phyloP scores from a whole-genome alignment of 257 asterid species.

The Solanum virginianum region DNA sequence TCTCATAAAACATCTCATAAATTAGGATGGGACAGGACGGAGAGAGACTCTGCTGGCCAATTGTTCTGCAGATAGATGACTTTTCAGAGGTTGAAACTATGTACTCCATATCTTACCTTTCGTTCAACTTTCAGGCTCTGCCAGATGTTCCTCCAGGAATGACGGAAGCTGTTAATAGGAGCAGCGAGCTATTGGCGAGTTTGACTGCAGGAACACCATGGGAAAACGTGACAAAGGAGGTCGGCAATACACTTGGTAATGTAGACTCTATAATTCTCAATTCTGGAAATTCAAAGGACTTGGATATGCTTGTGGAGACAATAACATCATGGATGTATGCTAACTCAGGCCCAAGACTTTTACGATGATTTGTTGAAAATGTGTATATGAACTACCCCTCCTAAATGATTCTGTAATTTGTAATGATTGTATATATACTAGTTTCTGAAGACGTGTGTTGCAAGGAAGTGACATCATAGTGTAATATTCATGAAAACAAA shows the following conservation, averaged over 20 bases:
- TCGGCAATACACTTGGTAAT: slow-evolving; percentile 40
- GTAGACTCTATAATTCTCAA: slow-evolving; percentile 43
- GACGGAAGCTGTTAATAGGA: slow-evolving; percentile 84
- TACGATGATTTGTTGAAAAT: not conserved
- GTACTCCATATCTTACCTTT: not conserved
- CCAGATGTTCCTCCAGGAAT: slow-evolving; percentile 91
- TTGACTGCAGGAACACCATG: slow-evolving; percentile 91
- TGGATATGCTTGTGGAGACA: slow-evolving; percentile 55
- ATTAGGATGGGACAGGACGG: not conserved
- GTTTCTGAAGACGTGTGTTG: too few relatives aligned
- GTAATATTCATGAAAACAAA: too few relatives aligned
- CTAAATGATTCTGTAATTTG: not conserved
- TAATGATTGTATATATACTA: not conserved
- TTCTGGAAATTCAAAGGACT: slow-evolving; percentile 43
- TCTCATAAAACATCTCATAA: not conserved
- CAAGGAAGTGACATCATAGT: too few relatives aligned
- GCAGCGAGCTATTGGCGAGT: slow-evolving; percentile 72
- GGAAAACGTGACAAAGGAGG: slow-evolving; percentile 82
- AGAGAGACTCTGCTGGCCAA: not conserved
- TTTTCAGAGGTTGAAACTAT: not conserved
- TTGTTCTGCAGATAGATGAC: not conserved
- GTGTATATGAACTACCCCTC: not conserved
- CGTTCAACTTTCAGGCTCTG: slow-evolving; percentile 37
- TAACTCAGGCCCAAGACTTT: slow-evolving; percentile 46
- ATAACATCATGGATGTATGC: slow-evolving; percentile 61